phyloP scores from a whole-genome alignment of 192 early-diverging fungal genomes.

The Linnemannia exigua region DNA sequence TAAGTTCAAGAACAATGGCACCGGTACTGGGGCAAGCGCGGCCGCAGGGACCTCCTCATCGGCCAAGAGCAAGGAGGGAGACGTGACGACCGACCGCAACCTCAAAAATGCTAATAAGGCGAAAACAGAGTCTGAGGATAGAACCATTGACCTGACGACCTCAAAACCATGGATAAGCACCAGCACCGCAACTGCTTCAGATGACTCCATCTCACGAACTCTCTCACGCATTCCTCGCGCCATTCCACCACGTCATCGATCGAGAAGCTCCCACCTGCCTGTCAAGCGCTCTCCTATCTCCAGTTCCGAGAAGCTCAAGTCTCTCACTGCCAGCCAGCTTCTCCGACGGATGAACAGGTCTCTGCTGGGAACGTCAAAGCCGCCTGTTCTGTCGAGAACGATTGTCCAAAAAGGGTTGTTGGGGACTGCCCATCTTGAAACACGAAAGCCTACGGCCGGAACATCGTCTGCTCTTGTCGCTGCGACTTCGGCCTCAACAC shows the following conservation, averaged over 20 bases:
- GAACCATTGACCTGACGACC: too few species aligned
- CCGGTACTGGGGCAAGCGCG: not conserved
- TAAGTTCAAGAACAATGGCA: not conserved
- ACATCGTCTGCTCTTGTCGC: not conserved
- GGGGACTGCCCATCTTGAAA: not conserved
- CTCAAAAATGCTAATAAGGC: too few species aligned
- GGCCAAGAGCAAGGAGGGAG: not conserved
- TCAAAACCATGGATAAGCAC: too few species aligned
- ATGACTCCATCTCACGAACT: not conserved
- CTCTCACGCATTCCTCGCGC: not conserved
- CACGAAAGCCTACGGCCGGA: not conserved
- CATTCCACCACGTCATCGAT: not conserved
- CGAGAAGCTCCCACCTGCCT: not conserved
- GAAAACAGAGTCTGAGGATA: too few species aligned
- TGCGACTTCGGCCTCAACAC: not conserved
- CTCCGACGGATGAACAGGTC: not conserved
- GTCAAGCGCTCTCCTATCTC: not conserved
- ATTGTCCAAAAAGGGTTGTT: not conserved
- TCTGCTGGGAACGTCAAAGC: not conserved
- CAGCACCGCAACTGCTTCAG: not conserved
- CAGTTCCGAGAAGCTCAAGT: not conserved
- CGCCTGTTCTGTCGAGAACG: not conserved
- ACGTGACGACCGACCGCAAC: not conserved
- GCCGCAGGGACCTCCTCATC: not conserved
- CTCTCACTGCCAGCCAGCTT: not conserved